Conservation (phyloP, 2,329 filamentous ascomycete genomes). For the Stromatinia cepivora region DNA sequence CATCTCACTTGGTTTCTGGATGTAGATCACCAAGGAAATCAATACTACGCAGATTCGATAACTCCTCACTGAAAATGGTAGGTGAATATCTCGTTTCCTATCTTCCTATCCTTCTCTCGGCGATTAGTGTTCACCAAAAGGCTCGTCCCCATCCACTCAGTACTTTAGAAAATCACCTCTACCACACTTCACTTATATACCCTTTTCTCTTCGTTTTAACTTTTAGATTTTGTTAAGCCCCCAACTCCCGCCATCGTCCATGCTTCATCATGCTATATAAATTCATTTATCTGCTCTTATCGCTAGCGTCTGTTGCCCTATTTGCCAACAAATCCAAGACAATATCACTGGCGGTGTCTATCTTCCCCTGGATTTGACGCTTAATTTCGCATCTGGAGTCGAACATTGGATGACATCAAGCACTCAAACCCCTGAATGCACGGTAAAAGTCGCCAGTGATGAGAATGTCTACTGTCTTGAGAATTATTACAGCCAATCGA, state of each 20-base stretch:
- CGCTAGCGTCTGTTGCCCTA: constrained; percentile 4
- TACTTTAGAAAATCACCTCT: no score
- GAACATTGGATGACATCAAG: constrained; percentile 40
- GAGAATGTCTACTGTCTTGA: constrained; percentile 36
- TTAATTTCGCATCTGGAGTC: constrained; percentile 25
- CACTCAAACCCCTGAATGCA: constrained; percentile 34
- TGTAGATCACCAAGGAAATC: background rate
- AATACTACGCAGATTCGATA: background rate
- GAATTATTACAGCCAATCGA: constrained; percentile 31
- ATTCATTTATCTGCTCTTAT: background rate
- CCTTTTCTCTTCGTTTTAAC: background rate
- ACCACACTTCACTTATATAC: no score
- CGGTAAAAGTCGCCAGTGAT: constrained; percentile 34
- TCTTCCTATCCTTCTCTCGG: background rate
- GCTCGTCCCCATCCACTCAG: background rate
- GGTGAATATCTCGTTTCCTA: background rate
- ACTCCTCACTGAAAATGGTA: background rate
- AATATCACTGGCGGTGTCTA: constrained; percentile 14
- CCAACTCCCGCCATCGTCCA: no score
- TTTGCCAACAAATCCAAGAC: constrained; percentile 15
- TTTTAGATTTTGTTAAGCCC: background rate
- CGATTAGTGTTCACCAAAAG: background rate
- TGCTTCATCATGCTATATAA: background rate
- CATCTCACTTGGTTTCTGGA: background rate
- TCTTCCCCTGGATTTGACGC: background rate